phyloP scores from a whole-genome alignment of 257 asterid species.

The Petunia secreta region DNA sequence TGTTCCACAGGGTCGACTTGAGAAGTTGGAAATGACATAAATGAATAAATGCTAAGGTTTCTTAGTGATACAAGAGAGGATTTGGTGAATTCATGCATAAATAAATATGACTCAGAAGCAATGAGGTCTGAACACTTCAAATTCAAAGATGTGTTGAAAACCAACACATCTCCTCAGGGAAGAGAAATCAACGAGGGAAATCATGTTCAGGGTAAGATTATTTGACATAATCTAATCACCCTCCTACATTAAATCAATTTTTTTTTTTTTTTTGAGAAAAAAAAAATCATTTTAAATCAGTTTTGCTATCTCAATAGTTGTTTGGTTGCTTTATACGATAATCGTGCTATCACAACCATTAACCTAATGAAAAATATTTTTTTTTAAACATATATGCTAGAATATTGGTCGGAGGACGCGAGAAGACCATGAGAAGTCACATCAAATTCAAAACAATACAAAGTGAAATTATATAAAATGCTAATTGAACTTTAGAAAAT shows the following conservation, averaged over 20 bases:
- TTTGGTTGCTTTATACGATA: not conserved
- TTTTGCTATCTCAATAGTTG: not conserved
- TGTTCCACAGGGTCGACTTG: constrained; percentile 16
- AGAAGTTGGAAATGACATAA: constrained; percentile 9
- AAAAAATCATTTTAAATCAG: no score
- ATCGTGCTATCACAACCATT: not conserved
- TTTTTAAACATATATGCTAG: not conserved
- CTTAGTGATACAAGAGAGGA: not conserved
- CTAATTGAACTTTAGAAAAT: not conserved
- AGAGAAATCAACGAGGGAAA: constrained; percentile 14
- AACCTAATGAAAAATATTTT: not conserved
- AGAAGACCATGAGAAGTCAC: not conserved
- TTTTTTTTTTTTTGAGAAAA: no score
- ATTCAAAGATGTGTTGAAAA: constrained; percentile 14
- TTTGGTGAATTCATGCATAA: not conserved
- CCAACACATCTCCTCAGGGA: not conserved
- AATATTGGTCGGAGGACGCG: not conserved
- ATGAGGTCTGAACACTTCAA: not conserved
- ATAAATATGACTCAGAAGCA: not conserved
- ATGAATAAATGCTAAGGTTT: not conserved
- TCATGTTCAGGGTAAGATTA: constrained; percentile 5
- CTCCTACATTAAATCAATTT: not conserved
- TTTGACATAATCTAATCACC: constrained; percentile 18
- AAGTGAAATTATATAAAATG: not conserved
- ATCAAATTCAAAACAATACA: not conserved